These are phyloP conservation scores for Pythium aquatile DNA, from an alignment of 352 stramenopile genomes.

Conservation along the genomic window DNA sequence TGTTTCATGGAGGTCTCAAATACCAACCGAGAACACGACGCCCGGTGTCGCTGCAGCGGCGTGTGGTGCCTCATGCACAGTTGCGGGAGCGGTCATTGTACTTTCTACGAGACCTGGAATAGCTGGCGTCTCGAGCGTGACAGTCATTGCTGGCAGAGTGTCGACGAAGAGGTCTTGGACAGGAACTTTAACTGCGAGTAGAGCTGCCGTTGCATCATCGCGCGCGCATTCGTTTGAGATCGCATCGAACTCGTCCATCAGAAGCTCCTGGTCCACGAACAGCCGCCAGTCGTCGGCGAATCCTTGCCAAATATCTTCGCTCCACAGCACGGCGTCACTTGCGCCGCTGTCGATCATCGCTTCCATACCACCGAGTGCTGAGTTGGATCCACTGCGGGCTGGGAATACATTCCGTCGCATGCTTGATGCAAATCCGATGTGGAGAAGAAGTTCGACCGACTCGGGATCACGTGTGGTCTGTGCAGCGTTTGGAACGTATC, in stretches of 20 bases:
- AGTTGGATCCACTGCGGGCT: not conserved
- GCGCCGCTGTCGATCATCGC: conserved; percentile 25
- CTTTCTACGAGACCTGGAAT: not conserved
- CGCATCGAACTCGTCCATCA: conserved; percentile 54
- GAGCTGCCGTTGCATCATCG: conserved; percentile 15
- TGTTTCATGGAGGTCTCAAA: conserved; percentile 8
- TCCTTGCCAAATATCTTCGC: conserved; percentile 46
- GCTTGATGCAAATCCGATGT: conserved; percentile 67
- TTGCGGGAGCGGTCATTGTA: not conserved
- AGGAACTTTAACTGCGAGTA: conserved; percentile 33
- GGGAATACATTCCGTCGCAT: conserved; percentile 23
- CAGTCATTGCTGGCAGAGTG: conserved; percentile 29
- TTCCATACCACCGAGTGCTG: conserved; percentile 15
- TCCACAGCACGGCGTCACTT: conserved; percentile 51
- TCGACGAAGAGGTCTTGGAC: conserved; percentile 39
- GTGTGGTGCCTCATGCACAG: not conserved
- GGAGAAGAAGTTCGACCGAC: conserved; percentile 57
- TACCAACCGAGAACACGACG: conserved; percentile 22
- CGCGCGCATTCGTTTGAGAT: conserved; percentile 24
- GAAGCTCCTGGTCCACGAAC: conserved; percentile 51
- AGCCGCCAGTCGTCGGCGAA: conserved; percentile 62
- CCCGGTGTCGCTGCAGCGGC: not conserved
- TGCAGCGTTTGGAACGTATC: conserved; percentile 51
- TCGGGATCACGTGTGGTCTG: conserved; percentile 47
- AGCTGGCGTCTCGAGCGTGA: conserved; percentile 11